Base-by-base conservation (phyloP, 805 yeast species). In the Wickerhamomyces alni region DNA sequence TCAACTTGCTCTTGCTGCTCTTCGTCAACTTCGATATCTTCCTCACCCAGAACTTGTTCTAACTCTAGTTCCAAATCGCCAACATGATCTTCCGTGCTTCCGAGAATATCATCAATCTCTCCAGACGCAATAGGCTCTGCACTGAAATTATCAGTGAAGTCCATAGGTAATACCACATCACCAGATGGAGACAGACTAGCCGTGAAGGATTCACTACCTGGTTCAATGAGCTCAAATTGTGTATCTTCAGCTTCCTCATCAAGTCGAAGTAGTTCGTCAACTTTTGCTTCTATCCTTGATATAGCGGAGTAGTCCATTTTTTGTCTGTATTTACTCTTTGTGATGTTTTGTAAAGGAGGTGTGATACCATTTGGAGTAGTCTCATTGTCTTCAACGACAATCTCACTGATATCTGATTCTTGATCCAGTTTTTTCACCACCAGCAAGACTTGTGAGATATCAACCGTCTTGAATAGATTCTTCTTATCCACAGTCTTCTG, bases 401-500 rank as follows among this genome's bases (percentile, higher is more conserved):
- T 39, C 2, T 59, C 59, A 36, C 67, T 69, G 8, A 70, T 65
- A 17, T 75, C 79, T n/a, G 66, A 67, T 28, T 74, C 77, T 15
- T 58, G 51, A 12, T 65, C 58, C 6, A 78, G 64, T 13, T 70
- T 65, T 40, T 75, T 79, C 8, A 87, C 69, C 7, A 91, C 91
- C 6, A 89, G 62, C 37, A 93, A 64, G 67, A 93, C 85, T 61
- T 93, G 97, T 40, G 84, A 77, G 7, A 91, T 69, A 59, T 93
- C 98, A 26, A 87, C 70, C 0, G 94, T 78, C 55, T 93, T 93
- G 65, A 83, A 82, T 19, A 93, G 74, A 55, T 87, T 93, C 58
- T 91, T 91, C 53, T 78, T 75, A 58, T 93, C 99, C 18, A 89
- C 75, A 5, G 96, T 80, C 61, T 93, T 93, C 58, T 82, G 87